These are phyloP conservation scores for Crotalaria pallida DNA, from an alignment of 306 rosid genomes.

Conservation along the genomic window DNA sequence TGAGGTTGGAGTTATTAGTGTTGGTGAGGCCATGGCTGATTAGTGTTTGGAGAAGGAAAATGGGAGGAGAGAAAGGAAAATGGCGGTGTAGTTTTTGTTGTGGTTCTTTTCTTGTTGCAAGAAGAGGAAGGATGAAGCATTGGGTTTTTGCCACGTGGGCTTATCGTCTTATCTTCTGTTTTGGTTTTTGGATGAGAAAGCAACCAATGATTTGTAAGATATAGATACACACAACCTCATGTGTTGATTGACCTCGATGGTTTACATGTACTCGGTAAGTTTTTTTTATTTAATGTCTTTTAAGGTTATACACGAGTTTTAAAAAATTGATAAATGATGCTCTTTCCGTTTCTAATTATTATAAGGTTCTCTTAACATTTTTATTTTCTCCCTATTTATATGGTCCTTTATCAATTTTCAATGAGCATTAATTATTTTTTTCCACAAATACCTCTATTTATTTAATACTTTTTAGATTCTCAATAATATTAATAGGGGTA, in stretches of 20 bases:
- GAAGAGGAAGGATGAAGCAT: neutral
- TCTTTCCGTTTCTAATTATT: no score
- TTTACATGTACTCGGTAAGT: neutral
- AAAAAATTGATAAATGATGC: no score
- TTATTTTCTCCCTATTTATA: no score
- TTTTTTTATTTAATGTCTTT: no score
- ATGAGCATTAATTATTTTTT: no score
- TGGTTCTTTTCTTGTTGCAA: no score
- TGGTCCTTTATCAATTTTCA: no score
- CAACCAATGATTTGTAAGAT: slow-evolving; percentile 42
- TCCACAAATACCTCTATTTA: no score
- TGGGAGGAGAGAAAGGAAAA: neutral
- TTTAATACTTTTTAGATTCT: no score
- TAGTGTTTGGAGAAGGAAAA: neutral
- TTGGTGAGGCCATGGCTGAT: slow-evolving; percentile 77
- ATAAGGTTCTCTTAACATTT: no score
- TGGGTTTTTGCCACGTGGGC: slow-evolving; percentile 76
- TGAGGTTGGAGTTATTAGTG: slow-evolving; percentile 82
- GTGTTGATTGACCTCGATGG: neutral
- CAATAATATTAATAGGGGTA: no score
- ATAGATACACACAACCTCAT: slow-evolving; percentile 28
- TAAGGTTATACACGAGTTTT: no score
- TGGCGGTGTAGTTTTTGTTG: neutral
- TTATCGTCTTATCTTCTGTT: slow-evolving; percentile 80
- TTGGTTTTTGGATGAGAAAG: slow-evolving; percentile 49